Percentiles rank a stretch among this genome's conserved stretches.
phyloP scores from a whole-genome alignment of 805 yeast genomes.

The Nakazawaea peltata region DNA sequence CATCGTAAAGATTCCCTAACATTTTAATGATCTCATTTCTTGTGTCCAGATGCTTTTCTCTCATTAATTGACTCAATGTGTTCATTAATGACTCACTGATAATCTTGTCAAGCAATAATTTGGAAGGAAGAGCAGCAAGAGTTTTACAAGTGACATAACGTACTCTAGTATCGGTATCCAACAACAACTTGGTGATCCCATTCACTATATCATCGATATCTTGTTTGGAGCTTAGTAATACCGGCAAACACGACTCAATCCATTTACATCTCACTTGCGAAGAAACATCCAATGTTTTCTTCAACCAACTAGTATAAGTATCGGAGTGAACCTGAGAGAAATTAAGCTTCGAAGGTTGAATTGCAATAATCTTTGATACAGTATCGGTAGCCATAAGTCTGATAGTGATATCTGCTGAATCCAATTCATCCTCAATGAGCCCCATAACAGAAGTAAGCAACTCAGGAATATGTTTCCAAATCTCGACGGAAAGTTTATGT shows the following conservation, averaged over 20 bases:
- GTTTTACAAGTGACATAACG: slow-evolving; percentile 53
- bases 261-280: slow-evolving; percentile 60
- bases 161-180: slow-evolving; percentile 71
- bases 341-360: slow-evolving; percentile 40
- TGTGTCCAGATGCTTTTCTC: slow-evolving; percentile 64
- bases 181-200: slow-evolving; percentile 59
- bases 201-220: slow-evolving; percentile 46
- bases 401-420: slow-evolving; percentile 57
- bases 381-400: slow-evolving; percentile 67
- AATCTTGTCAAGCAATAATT: slow-evolving; percentile 38
- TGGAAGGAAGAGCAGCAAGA: slow-evolving; percentile 37
- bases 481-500: slow-evolving; percentile 52
- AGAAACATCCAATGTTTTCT: slow-evolving; percentile 63
- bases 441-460: slow-evolving; percentile 68
- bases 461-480: slow-evolving; percentile 79
- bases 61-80: slow-evolving; percentile 51
- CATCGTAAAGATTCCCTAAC: slow-evolving; percentile 47
- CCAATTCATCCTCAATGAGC: slow-evolving; percentile 68
- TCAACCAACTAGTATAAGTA: slow-evolving; percentile 66
- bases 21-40: slow-evolving; percentile 51
- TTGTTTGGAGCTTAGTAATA: slow-evolving; percentile 31
- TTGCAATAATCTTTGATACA: slow-evolving; percentile 55
- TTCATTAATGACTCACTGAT: slow-evolving; percentile 38
- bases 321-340: slow-evolving; percentile 51
- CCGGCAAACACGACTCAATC: slow-evolving; percentile 49